Conservation (phyloP, 2,329 filamentous ascomycete genomes). For the Talaromyces sp. region DNA sequence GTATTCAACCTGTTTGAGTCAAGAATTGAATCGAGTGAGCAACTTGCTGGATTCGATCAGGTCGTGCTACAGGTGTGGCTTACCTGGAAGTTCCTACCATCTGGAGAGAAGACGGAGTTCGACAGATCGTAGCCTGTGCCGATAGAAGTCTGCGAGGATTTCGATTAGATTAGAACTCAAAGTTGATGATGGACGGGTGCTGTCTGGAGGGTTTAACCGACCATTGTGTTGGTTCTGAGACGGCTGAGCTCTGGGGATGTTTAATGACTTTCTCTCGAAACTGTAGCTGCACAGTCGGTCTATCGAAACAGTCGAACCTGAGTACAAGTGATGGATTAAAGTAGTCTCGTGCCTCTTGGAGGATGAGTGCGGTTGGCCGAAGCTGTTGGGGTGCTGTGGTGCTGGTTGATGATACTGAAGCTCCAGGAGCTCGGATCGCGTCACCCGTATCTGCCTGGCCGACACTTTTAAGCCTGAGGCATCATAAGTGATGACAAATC, state of each 20-base stretch:
- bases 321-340: not conserved
- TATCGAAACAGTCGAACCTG: not conserved
- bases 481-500: not conserved
- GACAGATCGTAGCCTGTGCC: constrained; percentile 98
- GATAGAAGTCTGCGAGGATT: constrained; percentile 78
- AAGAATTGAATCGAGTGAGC: not conserved
- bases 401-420: not conserved
- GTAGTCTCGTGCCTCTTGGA: not conserved
- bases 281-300: not conserved
- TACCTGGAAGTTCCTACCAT: constrained; percentile 98
- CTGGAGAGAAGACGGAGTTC: constrained; percentile 99
- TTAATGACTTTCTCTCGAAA: not conserved
- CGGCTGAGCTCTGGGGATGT: not conserved
- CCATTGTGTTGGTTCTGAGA: constrained; percentile 10
- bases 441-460: constrained; percentile 16
- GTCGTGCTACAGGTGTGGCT: not conserved
- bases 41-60: not conserved
- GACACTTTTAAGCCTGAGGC: constrained; percentile 10
- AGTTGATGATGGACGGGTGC: not conserved
- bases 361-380: not conserved
- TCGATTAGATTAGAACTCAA: not conserved
- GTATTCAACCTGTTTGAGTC: constrained; percentile 73
- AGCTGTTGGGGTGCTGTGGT: constrained; percentile 3
- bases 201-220: constrained; percentile 2
- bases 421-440: constrained; percentile 18